Evolutionary conservation across 2,329 filamentous ascomycete genomes (phyloP).

Genomic region (Aureobasidium lini): DNA sequence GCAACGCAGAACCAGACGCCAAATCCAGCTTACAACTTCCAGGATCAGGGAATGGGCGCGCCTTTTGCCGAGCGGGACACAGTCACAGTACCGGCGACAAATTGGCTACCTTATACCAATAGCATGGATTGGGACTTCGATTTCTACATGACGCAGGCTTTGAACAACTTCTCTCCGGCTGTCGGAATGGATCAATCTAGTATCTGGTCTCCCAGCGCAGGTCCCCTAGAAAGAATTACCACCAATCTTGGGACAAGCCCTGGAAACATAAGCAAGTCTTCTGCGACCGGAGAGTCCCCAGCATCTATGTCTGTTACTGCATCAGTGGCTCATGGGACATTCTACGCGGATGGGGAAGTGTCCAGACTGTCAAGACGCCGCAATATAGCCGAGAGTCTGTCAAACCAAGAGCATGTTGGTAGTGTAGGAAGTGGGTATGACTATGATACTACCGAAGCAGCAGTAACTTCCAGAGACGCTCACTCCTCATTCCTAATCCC

Average conservation of each 20-base stretch:
- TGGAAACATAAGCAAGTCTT: background rate
- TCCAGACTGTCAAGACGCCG: background rate
- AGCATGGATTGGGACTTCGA: constrained; percentile 5
- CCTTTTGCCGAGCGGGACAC: background rate
- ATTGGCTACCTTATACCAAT: constrained; percentile 1
- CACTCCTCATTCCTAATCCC: background rate
- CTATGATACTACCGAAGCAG: background rate
- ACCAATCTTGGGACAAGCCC: background rate
- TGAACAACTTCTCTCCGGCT: constrained; percentile 1
- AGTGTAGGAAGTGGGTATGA: background rate
- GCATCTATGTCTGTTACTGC: background rate
- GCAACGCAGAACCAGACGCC: background rate
- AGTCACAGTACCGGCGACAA: background rate
- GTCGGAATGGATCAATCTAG: background rate
- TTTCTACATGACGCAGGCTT: constrained; percentile 4
- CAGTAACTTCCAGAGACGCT: background rate
- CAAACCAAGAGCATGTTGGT: background rate
- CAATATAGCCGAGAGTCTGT: background rate
- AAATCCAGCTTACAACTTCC: background rate
- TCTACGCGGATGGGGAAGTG: constrained; percentile 3
- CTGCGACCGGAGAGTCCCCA: background rate
- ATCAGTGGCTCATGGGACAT: constrained; percentile 1
- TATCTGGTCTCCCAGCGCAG: background rate
- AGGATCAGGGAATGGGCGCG: background rate
- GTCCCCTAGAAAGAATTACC: background rate